These are phyloP conservation scores for Pichia cactophila DNA, from an alignment of 1,139 yeast species.

Conservation along the genomic window DNA sequence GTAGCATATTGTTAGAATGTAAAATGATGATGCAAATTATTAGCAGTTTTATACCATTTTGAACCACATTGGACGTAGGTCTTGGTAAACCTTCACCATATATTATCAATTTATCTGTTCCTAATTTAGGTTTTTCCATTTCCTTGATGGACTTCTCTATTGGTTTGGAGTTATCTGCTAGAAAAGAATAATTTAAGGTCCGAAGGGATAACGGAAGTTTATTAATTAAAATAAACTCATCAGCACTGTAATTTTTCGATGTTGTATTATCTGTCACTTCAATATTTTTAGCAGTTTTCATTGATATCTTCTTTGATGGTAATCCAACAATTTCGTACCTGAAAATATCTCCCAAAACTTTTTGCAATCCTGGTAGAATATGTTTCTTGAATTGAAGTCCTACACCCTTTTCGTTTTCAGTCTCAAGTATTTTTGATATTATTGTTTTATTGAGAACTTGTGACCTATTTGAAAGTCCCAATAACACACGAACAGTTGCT, in stretches of 20 bases:
- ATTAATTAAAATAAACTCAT: slow-evolving; percentile 23
- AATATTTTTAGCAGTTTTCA: neutral
- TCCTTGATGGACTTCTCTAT: slow-evolving; percentile 12
- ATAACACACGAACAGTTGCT: slow-evolving; percentile 21
- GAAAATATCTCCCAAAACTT: slow-evolving; percentile 15
- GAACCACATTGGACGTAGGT: slow-evolving; percentile 22
- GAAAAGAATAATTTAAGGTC: slow-evolving; percentile 18
- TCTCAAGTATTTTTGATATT: slow-evolving; percentile 23
- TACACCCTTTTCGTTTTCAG: slow-evolving; percentile 22
- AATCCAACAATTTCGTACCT: slow-evolving; percentile 24
- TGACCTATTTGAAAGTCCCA: slow-evolving; percentile 22
- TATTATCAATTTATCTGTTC: neutral
- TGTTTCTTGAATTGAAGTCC: slow-evolving; percentile 22
- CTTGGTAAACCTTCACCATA: slow-evolving; percentile 18
- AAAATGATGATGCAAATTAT: slow-evolving; percentile 28
- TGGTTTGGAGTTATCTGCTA: slow-evolving; percentile 12
- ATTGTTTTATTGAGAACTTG: slow-evolving; percentile 23
- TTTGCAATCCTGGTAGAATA: slow-evolving; percentile 14
- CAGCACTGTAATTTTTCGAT: slow-evolving; percentile 6
- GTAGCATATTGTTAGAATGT: slow-evolving; percentile 29
- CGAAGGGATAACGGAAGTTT: slow-evolving; percentile 17
- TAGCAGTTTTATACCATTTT: slow-evolving; percentile 28
- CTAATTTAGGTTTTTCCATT: slow-evolving; percentile 1
- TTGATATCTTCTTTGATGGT: slow-evolving; percentile 12
- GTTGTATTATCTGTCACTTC: neutral